Base-by-base conservation (phyloP, 2,329 filamentous ascomycete species). In the Periconia macrospinosa region DNA sequence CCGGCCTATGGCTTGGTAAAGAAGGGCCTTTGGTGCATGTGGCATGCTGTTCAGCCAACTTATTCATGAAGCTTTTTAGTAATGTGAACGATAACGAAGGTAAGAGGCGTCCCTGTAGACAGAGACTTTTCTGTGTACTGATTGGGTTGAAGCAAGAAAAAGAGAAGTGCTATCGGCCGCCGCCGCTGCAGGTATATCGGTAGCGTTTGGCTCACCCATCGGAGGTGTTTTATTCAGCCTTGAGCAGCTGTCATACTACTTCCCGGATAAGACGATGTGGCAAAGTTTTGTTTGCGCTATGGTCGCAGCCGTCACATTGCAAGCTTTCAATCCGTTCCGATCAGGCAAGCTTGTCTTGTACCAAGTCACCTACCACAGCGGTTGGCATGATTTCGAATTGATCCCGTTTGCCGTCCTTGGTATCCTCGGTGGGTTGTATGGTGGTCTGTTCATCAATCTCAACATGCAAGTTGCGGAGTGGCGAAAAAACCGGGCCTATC, bases 231-330 rank as follows among this genome's bases (percentile, higher is more conserved):
- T 97, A 18, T 97, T 97, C 79, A 95, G 91, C 75, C 83, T 97
- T n/a, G 93, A 90, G 84, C 91, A 96, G 82, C 80, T 97, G 2
- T 96, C 92, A 1, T 97, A 97, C 73, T 97, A 97, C 74, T 97
- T 97, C 64, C 93, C 94, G 0, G 93, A 97, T 76, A 97, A 97
- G 75, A 97, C 94, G 10, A 97, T 99, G 94, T 99, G 94, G 94
- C 94, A 97, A 73, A 96, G 92, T 67, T 99, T 99, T 69, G 94
- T 99, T 41, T 97, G 94, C 67, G 94, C 94, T 70, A 97, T 97
- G 92, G 91, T 96, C n/a, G 94, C 92, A 15, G 93, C 94, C 17
- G 91, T 97, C 37, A 91, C 92, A 14, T 81, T 99, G 5, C 93
- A 97, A 73, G 91, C 91, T 6, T 84, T 96, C 57, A 94, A 99